phyloP scores from a whole-genome alignment of 768 basidiomycete species.

The Lyophyllum semitale region DNA sequence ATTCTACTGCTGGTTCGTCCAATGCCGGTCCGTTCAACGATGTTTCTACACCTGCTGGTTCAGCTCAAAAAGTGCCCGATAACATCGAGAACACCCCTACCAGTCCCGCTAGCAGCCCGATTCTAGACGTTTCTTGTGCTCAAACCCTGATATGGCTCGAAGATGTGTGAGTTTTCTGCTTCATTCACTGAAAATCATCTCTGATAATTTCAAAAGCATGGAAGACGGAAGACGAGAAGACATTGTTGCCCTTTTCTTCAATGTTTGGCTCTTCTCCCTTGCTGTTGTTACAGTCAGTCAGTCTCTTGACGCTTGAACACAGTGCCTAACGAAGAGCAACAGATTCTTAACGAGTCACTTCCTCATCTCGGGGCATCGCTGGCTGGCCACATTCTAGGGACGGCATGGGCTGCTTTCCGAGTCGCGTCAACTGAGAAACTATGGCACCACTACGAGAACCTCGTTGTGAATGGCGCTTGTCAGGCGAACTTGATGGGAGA shows the following conservation, averaged over 20 bases:
- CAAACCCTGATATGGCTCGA: conserved; percentile 47
- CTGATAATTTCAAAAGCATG: conserved; percentile 24
- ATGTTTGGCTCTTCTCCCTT: conserved; percentile 49
- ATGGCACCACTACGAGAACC: conserved; percentile 29
- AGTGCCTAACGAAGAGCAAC: background rate
- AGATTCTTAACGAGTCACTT: conserved; percentile 54
- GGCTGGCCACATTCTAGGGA: conserved; percentile 45
- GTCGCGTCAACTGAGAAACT: conserved; percentile 33
- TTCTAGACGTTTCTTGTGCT: conserved; percentile 33
- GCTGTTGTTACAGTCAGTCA: conserved; percentile 46
- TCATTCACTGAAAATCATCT: background rate
- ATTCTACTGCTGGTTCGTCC: background rate
- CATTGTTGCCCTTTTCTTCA: conserved; percentile 43
- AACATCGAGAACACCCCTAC: background rate
- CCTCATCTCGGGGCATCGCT: conserved; percentile 52
- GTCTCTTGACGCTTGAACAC: background rate
- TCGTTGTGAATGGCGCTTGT: conserved; percentile 42
- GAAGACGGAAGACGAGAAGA: conserved; percentile 48
- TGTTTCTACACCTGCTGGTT: background rate
- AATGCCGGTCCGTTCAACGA: background rate
- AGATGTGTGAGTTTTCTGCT: conserved; percentile 36
- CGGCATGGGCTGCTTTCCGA: conserved; percentile 49
- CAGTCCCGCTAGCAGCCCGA: background rate
- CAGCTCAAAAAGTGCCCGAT: background rate
- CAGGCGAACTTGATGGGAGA: conserved; percentile 38